Percentiles rank a stretch among this genome's conserved stretches.
Evolutionary conservation across 371 early-diverging fungal species (phyloP).

Genomic region (Mucor sp.): DNA sequence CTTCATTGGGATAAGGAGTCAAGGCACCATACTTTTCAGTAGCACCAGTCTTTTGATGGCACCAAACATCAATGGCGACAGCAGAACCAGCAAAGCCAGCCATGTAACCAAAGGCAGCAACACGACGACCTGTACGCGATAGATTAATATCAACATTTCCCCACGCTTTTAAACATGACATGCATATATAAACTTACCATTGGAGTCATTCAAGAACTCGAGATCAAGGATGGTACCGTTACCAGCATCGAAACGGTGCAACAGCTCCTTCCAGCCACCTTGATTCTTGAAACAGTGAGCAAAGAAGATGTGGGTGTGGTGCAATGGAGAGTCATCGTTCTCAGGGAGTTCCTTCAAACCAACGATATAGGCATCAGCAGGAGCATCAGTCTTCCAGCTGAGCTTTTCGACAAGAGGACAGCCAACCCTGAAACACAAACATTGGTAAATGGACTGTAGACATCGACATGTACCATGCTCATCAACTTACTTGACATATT

Average conservation of each 20-base stretch:
- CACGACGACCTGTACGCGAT: conserved; percentile 70
- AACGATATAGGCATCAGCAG: conserved; percentile 86
- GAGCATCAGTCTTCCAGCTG: conserved; percentile 87
- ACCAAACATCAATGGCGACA: conserved; percentile 91
- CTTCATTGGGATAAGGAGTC: conserved; percentile 86
- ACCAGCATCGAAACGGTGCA: conserved; percentile 84
- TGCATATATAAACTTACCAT: conserved; percentile 40
- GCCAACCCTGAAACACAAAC: conserved; percentile 60
- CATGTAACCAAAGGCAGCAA: conserved; percentile 97
- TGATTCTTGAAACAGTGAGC: conserved; percentile 98
- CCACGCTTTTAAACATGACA: not conserved
- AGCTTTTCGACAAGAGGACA: conserved; percentile 79
- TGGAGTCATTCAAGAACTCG: conserved; percentile 88
- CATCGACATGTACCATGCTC: not conserved
- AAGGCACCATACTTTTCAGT: conserved; percentile 66
- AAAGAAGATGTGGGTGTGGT: conserved; percentile 96
- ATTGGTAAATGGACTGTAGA: not conserved
- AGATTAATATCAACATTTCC: not conserved
- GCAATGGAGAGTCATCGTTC: conserved; percentile 85
- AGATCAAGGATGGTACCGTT: conserved; percentile 91
- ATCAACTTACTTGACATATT: conserved; percentile 73
- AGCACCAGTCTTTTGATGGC: conserved; percentile 67
- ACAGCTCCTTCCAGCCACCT: conserved; percentile 90
- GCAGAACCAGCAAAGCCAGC: conserved; percentile 97
- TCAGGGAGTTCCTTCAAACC: conserved; percentile 98